Evolutionary conservation across 2,329 filamentous ascomycete genomes (phyloP), one percentile per base, ranked within the genome.

Genomic region (Neofusicoccum kwambonambiense): DNA sequence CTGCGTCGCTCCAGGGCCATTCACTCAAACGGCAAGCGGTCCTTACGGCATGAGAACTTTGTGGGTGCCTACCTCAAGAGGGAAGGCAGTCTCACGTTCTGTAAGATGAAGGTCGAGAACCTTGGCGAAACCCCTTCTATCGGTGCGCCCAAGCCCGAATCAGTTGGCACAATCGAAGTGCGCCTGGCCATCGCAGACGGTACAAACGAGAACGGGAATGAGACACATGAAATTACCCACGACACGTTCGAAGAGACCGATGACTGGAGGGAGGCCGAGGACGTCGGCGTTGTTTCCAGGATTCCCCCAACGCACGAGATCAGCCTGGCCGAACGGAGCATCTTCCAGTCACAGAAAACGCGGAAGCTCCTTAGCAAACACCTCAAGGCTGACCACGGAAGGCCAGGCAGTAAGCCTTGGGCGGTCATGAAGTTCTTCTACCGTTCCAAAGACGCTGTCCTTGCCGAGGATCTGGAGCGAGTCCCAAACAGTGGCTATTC

Each of bases 401-500:
- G 76, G 1, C 75, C 74, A 22, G 78, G 78, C 1, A 67, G 64
- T 15, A 68, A 73, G 51, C 73, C 78, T 5, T 80, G 78, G 77
- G 76, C 73, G 1, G 74, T 75, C 11, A 76, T 80, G 56, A 72
- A 77, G 17, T 81, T 80, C 67, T 76, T 79, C 67, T 81, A 80
- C 66, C 74, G 79, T 7, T 72, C 64, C 41, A 62, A 71, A 54
- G 67, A 73, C 11, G 22, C 47, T n/a, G 35, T 50, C 1, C 4
- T n/a, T 11, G 17, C 13, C 3, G n/a, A 34, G 6, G 47, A 22
- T n/a, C 13, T 50, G 11, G 17, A 49, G 9, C 5, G 4, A 9
- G 19, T 49, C 11, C 9, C 12, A 22, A 50, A 50, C 2, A 34
- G 7, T 22, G 22, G 8, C 22, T 34, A 34, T 12, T 34, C 47